phyloP scores from a whole-genome alignment of 2,329 filamentous ascomycete species.

The Sporothrix pseudoabietina region DNA sequence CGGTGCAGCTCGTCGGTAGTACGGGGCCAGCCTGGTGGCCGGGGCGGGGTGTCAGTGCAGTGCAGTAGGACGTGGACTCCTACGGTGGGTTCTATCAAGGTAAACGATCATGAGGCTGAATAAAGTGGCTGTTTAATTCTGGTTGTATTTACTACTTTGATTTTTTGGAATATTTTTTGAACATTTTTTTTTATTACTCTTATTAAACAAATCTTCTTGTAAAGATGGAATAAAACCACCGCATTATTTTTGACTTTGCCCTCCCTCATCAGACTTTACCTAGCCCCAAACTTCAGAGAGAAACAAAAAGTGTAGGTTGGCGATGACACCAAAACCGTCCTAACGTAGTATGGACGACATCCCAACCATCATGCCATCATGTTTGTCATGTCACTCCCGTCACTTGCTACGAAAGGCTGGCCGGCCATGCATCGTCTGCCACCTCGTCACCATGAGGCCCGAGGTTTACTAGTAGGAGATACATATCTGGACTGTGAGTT shows the following conservation, averaged over 20 bases:
- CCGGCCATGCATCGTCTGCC: neutral
- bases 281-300: neutral
- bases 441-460: neutral
- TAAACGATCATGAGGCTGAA: neutral
- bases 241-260: too few species aligned
- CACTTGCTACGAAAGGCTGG: neutral
- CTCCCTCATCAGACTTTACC: too few species aligned
- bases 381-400: neutral
- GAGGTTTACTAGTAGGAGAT: too few species aligned
- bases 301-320: neutral
- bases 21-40: too few species aligned
- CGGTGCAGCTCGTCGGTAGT: too few species aligned
- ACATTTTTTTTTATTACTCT: neutral
- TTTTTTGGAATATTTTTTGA: neutral
- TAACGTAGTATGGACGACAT: too few species aligned
- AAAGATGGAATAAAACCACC: too few species aligned
- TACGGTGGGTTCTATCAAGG: too few species aligned
- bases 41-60: too few species aligned
- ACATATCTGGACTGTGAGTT: neutral
- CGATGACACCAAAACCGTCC: neutral
- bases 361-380: neutral
- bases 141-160: neutral
- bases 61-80: too few species aligned
- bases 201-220: too few species aligned
- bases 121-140: neutral